Percentiles rank a stretch among this genome's conserved stretches.
Evolutionary conservation across 2,329 filamentous ascomycete species (phyloP).

Genomic region (Akanthomyces muscarius): DNA sequence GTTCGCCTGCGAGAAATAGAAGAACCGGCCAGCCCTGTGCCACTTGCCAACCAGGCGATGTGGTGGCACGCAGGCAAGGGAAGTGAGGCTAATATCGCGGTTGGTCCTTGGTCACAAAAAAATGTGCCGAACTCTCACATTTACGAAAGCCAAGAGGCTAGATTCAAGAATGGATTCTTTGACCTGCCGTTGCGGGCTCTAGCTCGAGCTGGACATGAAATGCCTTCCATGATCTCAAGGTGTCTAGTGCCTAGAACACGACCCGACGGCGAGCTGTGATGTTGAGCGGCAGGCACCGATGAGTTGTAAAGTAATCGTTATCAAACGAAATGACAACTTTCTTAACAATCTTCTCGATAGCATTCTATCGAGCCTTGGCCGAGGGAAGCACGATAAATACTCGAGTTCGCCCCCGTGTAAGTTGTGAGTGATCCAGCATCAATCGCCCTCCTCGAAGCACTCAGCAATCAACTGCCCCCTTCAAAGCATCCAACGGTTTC

Average conservation of each 20-base stretch:
- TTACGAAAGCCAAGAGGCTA: neutral
- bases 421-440: neutral
- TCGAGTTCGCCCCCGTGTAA: neutral
- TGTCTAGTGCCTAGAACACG: neutral
- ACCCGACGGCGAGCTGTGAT: neutral
- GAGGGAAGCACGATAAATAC: neutral
- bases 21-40: neutral
- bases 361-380: neutral
- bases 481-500: too few species aligned
- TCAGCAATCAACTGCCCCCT: neutral
- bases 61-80: neutral
- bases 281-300: neutral
- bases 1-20: too few species aligned
- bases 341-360: neutral
- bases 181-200: neutral
- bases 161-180: neutral
- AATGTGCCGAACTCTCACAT: neutral
- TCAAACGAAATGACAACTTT: neutral
- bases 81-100: neutral
- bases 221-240: neutral
- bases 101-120: neutral
- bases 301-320: neutral
- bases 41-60: neutral
- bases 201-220: neutral
- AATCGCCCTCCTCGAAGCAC: neutral